These are phyloP conservation scores for Mrakia gelida DNA, from an alignment of 768 basidiomycete genomes.

Conservation along the genomic window DNA sequence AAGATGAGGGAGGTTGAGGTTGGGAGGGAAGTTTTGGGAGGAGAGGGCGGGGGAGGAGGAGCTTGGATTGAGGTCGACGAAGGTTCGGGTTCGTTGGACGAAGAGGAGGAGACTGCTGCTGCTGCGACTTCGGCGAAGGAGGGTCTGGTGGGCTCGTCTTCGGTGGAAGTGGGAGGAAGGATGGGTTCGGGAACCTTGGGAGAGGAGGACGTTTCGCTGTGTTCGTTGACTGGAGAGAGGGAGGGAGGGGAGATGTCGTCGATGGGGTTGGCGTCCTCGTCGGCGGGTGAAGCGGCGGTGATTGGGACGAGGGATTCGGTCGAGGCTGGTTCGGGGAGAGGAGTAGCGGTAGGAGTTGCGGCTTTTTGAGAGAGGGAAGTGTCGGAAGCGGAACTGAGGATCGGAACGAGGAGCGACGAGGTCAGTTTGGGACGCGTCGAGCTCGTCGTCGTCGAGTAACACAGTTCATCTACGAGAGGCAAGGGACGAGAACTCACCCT, in stretches of 20 bases:
- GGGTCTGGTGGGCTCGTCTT: not conserved
- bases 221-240: slow-evolving; percentile 7
- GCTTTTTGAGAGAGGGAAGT: not conserved
- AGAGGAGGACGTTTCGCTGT: not conserved
- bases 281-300: not conserved
- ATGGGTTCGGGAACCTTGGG: not conserved
- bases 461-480: not conserved
- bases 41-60: not conserved
- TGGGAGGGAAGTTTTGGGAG: not conserved
- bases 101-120: not conserved
- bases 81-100: not conserved
- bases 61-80: no score
- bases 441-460: not conserved
- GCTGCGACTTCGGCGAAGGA: not conserved
- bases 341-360: not conserved
- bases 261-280: not conserved
- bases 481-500: not conserved
- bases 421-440: not conserved
- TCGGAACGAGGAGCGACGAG: not conserved
- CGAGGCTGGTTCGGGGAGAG: not conserved
- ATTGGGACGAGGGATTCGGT: not conserved
- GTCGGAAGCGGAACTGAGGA: not conserved
- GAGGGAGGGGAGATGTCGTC: not conserved
- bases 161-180: not conserved
- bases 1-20: not conserved